Evolutionary conservation across 495 filamentous ascomycete genomes (phyloP), one percentile per base, ranked within the genome.

Genomic region (Penicillium roqueforti): DNA sequence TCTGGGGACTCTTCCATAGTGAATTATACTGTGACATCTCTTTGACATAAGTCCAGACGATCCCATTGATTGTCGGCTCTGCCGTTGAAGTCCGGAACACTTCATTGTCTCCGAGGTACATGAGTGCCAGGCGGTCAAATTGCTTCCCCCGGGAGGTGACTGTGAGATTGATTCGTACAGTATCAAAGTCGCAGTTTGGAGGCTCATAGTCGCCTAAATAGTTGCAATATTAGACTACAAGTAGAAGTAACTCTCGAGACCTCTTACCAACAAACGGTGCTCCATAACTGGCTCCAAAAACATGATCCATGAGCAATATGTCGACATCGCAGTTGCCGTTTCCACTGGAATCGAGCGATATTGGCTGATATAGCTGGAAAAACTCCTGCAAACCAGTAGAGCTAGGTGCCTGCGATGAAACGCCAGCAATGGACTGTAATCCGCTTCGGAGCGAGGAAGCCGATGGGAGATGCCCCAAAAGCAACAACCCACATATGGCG

Each of bases 21-120:
- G 32, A 36, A 6, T 36, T 36, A 8, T 36, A 36, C 14, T 36
- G 32, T 14, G 32, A 36, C 32, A 36, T 36, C 14, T 36, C 32
- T 36, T 36, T 36, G 32, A 36, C 6, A 16, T 36, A 36, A 3
- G 32, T 36, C 32, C 32, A 36, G 14, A 36, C 32, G 8, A 36
- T 36, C 32, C 32, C 32, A 8, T 36, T 36, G 32, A 3, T 3
- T 40, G 82, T 88, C 3, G 91, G 91, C 69, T 96, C 87, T 0
- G 90, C 89, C 5, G 91, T 96, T 11, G 88, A 92, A 3, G 91
- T 95, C 22, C 91, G 76, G 74, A 86, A 93, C 3, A 96, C 77
- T 65, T 95, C 91, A 18, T 81, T 81, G 66, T 92, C 87, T 14
- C 84, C 86, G 45, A 95, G 74, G 58, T 88, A 95, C 80, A 95